Conservation (phyloP, 768 basidiomycete genomes). For the Dioszegia aurantiaca region DNA sequence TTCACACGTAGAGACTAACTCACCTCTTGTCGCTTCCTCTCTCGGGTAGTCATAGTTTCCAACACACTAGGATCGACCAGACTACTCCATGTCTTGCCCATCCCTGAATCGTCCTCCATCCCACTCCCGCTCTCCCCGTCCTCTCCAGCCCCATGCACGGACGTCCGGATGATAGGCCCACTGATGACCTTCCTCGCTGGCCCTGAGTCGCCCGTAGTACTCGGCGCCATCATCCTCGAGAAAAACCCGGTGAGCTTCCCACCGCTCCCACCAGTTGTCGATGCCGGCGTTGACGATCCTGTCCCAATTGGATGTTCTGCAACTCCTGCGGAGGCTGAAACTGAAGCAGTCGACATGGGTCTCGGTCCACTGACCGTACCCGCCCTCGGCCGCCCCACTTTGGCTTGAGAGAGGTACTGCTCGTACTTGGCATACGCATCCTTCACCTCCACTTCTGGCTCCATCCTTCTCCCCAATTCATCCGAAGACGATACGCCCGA, state of each 20-base stretch:
- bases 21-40: slow-evolving; percentile 86
- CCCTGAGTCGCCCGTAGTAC: slow-evolving; percentile 22
- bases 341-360: background rate
- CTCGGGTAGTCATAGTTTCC: slow-evolving; percentile 70
- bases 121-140: background rate
- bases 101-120: slow-evolving; percentile 5
- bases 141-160: background rate
- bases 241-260: slow-evolving; percentile 39
- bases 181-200: slow-evolving; percentile 56
- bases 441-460: slow-evolving; percentile 53
- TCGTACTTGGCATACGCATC: slow-evolving; percentile 91
- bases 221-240: slow-evolving; percentile 23
- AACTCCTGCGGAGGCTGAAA: background rate
- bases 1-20: slow-evolving; percentile 11
- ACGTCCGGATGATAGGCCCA: slow-evolving; percentile 52
- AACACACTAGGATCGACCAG: slow-evolving; percentile 79
- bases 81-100: slow-evolving; percentile 80
- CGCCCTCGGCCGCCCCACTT: slow-evolving; percentile 54
- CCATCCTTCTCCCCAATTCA: slow-evolving; percentile 47
- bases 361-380: slow-evolving; percentile 34
- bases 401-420: slow-evolving; percentile 61
- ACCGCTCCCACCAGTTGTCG: slow-evolving; percentile 9
- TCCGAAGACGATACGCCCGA: slow-evolving; percentile 16
- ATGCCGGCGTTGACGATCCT: too few species aligned
- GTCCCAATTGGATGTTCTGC: background rate